Evolutionary conservation across 2,329 filamentous ascomycete genomes (phyloP).

Genomic region (Cytospora mali): DNA sequence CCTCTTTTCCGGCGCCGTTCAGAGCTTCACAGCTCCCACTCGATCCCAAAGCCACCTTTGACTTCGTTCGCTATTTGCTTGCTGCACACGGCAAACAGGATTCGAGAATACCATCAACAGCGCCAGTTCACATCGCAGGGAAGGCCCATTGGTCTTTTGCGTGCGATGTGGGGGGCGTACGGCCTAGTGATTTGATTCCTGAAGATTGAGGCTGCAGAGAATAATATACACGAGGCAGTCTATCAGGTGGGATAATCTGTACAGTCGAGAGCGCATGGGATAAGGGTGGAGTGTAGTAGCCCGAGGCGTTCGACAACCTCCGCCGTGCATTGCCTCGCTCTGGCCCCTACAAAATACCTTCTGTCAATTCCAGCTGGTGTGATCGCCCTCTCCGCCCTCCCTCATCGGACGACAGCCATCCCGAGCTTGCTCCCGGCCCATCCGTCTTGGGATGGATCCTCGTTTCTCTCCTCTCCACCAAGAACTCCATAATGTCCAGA

Average conservation of each 20-base stretch:
- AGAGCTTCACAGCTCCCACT: conserved; percentile 14
- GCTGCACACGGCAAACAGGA: conserved; percentile 6
- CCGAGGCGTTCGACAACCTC: conserved; percentile 1
- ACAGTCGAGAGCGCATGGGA: conserved; percentile 5
- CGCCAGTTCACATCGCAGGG: conserved; percentile 33
- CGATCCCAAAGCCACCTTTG: conserved; percentile 6
- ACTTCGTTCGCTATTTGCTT: conserved; percentile 15
- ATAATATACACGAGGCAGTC: conserved; percentile 9
- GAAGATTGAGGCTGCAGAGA: conserved; percentile 26
- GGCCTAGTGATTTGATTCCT: conserved; percentile 41
- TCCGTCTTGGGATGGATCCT: conserved; percentile 60
- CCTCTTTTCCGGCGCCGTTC: conserved; percentile 20
- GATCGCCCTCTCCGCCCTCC: conserved; percentile 8
- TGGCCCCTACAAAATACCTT: conserved; percentile 2
- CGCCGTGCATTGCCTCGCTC: background rate
- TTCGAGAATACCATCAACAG: background rate
- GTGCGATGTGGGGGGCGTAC: conserved; percentile 51
- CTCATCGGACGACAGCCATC: conserved; percentile 15
- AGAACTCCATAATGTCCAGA: conserved; percentile 69
- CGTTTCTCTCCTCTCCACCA: conserved; percentile 62
- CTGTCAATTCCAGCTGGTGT: conserved; percentile 21
- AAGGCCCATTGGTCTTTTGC: conserved; percentile 38
- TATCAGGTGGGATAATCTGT: conserved; percentile 20
- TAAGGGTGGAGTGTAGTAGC: conserved; percentile 5
- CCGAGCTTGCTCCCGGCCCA: background rate